phyloP scores from a whole-genome alignment of 2,329 filamentous ascomycete species.

The Botryosphaeria agaves region DNA sequence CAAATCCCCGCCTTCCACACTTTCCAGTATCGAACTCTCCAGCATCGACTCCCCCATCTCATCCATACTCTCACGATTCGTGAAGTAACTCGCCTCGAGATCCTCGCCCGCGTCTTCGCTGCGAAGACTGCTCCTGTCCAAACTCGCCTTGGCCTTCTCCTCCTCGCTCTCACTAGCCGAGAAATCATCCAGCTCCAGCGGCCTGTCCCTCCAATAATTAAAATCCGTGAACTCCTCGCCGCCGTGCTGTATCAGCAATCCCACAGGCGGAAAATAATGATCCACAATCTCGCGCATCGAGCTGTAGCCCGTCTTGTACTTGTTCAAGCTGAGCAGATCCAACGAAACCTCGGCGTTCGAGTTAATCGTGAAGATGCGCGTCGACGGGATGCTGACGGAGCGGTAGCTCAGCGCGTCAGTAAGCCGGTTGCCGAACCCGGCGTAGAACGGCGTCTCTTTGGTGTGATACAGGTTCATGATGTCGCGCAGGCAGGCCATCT shows the following conservation, averaged over 20 bases:
- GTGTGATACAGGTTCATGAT: slow-evolving; percentile 72
- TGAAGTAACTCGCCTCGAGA: slow-evolving; percentile 8
- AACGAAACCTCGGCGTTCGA: slow-evolving; percentile 90
- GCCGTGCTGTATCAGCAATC: slow-evolving; percentile 69
- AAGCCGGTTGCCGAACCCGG: slow-evolving; percentile 88
- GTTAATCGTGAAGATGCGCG: slow-evolving; percentile 96
- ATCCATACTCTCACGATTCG: background rate
- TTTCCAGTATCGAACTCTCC: slow-evolving; percentile 1
- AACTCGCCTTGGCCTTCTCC: no score
- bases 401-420: slow-evolving; percentile 95
- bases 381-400: slow-evolving; percentile 86
- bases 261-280: slow-evolving; percentile 91
- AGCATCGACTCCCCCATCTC: background rate
- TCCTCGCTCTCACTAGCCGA: slow-evolving; percentile 58
- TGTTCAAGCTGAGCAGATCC: slow-evolving; percentile 78
- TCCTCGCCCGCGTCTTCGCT: slow-evolving; percentile 15
- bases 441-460: slow-evolving; percentile 75
- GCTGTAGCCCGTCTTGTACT: slow-evolving; percentile 91
- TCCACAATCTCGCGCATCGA: slow-evolving; percentile 95
- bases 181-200: slow-evolving; percentile 75
- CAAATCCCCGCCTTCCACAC: slow-evolving; percentile 2
- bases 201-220: slow-evolving; percentile 81
- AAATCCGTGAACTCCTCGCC: slow-evolving; percentile 96
- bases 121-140: slow-evolving; percentile 8
- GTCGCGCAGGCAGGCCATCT: slow-evolving; percentile 94